These are phyloP conservation scores for Zangia roseola DNA, from an alignment of 768 basidiomycete genomes.

Conservation along the genomic window DNA sequence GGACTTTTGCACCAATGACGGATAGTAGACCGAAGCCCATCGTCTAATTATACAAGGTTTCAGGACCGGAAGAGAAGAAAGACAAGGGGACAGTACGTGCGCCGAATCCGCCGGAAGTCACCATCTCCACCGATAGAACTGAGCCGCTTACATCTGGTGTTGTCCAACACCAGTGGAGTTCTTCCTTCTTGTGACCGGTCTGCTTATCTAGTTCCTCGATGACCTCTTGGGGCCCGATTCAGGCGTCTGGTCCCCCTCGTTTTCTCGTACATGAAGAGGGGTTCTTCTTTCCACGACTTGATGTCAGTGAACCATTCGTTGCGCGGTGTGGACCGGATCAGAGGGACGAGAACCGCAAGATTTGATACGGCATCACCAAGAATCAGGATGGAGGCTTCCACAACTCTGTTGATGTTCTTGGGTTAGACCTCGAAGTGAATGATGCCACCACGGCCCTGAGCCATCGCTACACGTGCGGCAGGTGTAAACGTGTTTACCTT, in stretches of 20 bases:
- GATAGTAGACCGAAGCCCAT: conserved; percentile 98
- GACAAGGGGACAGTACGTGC: conserved; percentile 46
- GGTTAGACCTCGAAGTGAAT: conserved; percentile 99
- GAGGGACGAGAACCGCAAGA: conserved; percentile 76
- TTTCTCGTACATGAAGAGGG: conserved; percentile 85
- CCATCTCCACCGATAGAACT: conserved; percentile 92
- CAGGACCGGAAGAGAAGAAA: not conserved
- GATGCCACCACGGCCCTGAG: conserved; percentile 87
- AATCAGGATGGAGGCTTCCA: conserved; percentile 90
- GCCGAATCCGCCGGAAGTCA: conserved; percentile 93
- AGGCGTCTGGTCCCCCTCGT: conserved; percentile 52
- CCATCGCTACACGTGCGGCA: conserved; percentile 81
- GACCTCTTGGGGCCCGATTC: conserved; percentile 96
- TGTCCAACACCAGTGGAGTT: conserved; percentile 95
- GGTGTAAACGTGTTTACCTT: conserved; percentile 89
- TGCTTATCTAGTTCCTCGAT: conserved; percentile 88
- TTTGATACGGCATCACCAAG: conserved; percentile 91
- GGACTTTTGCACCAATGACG: conserved; percentile 96
- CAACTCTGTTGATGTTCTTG: conserved; percentile 99
- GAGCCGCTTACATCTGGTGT: conserved; percentile 99
- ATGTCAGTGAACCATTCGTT: conserved; percentile 83
- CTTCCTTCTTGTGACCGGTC: conserved; percentile 74
- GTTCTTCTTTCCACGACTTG: conserved; percentile 78
- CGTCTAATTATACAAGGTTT: conserved; percentile 49
- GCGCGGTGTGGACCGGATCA: conserved; percentile 64